phyloP scores from a whole-genome alignment of 2,329 filamentous ascomycete species.

The Aspergillus luchuensis region DNA sequence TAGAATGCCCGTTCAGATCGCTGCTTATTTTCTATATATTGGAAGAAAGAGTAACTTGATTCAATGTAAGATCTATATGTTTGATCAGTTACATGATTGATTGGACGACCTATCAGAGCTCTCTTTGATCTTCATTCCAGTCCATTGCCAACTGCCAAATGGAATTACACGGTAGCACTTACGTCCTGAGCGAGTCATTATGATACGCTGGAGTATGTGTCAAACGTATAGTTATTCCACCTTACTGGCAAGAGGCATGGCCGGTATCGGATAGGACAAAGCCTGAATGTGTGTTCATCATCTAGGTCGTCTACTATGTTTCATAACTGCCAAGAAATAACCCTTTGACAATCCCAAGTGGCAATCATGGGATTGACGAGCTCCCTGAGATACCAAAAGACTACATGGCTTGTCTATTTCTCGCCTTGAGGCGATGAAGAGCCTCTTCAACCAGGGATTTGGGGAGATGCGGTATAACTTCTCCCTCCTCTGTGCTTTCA shows the following conservation, averaged over 20 bases:
- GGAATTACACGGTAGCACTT: conserved; percentile 23
- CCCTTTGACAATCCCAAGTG: not conserved
- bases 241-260: not conserved
- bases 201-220: conserved; percentile 35
- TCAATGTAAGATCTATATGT: not conserved
- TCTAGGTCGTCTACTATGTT: conserved; percentile 22
- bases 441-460: conserved; percentile 47
- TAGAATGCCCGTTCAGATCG: too few relatives aligned
- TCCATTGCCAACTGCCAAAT: conserved; percentile 4
- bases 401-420: conserved; percentile 26
- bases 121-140: conserved; percentile 43
- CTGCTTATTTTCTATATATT: too few relatives aligned
- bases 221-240: conserved; percentile 7
- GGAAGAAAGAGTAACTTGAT: too few relatives aligned
- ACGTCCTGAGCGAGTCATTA: conserved; percentile 24
- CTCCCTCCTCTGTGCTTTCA: conserved; percentile 29
- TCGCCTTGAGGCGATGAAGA: conserved; percentile 41
- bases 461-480: conserved; percentile 47
- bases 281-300: conserved; percentile 39
- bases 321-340: not conserved
- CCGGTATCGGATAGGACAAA: conserved; percentile 21
- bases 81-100: not conserved
- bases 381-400: not conserved
- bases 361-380: not conserved
- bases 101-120: conserved; percentile 41